Percentiles rank a stretch among this genome's conserved stretches.
Conservation (phyloP, 768 basidiomycete genomes). For the Termitomyces sp. region DNA sequence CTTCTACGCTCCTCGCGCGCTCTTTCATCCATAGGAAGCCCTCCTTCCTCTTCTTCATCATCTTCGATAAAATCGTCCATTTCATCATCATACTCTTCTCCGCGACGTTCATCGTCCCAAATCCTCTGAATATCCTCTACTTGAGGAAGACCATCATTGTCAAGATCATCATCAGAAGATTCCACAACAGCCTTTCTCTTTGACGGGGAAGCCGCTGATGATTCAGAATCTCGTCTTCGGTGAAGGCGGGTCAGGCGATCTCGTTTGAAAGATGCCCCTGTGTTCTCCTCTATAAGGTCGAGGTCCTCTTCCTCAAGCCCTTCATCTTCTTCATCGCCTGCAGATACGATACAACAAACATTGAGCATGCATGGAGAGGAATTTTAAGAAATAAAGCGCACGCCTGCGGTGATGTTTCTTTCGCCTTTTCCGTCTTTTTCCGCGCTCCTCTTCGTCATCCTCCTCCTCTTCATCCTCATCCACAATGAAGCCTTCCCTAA, state of each 20-base stretch:
- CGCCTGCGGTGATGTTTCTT: constrained; percentile 62
- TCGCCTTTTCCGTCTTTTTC: constrained; percentile 61
- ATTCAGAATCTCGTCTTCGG: constrained; percentile 69
- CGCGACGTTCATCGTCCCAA: constrained; percentile 77
- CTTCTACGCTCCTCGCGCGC: constrained; percentile 72
- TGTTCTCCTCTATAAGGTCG: constrained; percentile 85
- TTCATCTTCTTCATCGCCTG: constrained; percentile 52
- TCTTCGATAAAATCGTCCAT: constrained; percentile 80
- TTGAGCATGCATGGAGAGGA: constrained; percentile 8
- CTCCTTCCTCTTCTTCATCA: constrained; percentile 76
- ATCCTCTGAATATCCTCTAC: constrained; percentile 66
- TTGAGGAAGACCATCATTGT: constrained; percentile 48
- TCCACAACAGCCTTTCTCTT: constrained; percentile 57
- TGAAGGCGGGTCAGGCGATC: constrained; percentile 65
- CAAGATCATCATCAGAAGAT: constrained; percentile 78
- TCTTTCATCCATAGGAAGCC: constrained; percentile 65
- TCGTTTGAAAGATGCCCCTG: constrained; percentile 73
- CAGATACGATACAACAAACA: not conserved
- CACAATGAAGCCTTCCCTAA: constrained; percentile 90
- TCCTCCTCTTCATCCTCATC: constrained; percentile 86
- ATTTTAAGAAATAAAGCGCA: constrained; percentile 21
- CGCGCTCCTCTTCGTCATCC: constrained; percentile 55
- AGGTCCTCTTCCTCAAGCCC: constrained; percentile 92
- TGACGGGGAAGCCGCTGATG: constrained; percentile 59
- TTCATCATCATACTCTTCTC: constrained; percentile 72